Percentiles rank a stretch among this genome's conserved stretches.
Evolutionary conservation across 2,329 filamentous ascomycete genomes (phyloP).

Genomic region (Purpureocillium lavendulum): DNA sequence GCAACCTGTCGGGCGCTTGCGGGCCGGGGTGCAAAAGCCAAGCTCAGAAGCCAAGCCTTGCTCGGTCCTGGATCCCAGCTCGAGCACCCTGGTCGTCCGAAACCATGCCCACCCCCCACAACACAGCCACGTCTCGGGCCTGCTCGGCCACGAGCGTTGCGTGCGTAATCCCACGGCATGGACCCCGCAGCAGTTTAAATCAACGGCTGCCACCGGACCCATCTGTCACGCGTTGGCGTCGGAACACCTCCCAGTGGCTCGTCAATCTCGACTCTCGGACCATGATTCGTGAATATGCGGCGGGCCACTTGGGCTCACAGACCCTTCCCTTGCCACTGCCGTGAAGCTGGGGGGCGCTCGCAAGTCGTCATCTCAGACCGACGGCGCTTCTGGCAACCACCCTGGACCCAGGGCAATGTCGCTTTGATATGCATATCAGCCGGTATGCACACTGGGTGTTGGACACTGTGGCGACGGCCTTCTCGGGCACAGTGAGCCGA

Average conservation of each 20-base stretch:
- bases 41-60: slow-evolving; percentile 1
- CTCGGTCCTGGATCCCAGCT: not conserved
- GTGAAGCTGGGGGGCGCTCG: too few relatives aligned
- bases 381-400: too few relatives aligned
- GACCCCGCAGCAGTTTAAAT: slow-evolving; percentile 1
- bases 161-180: not conserved
- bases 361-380: not conserved
- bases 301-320: too few relatives aligned
- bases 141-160: not conserved
- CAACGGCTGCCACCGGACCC: not conserved
- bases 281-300: not conserved
- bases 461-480: too few relatives aligned
- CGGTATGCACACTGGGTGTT: too few relatives aligned
- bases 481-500: too few relatives aligned
- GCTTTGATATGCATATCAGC: not conserved
- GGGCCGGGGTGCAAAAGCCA: slow-evolving; percentile 1
- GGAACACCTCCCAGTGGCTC: not conserved
- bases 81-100: not conserved
- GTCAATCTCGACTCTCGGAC: not conserved
- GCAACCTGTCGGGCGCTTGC: not conserved
- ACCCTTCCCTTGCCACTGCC: too few relatives aligned
- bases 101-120: not conserved
- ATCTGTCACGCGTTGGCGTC: not conserved
- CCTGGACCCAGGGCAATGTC: too few relatives aligned
- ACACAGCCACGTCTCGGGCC: not conserved